Conservation (phyloP, 495 filamentous ascomycete genomes). For the Hyphodiscus hymeniophilus region DNA sequence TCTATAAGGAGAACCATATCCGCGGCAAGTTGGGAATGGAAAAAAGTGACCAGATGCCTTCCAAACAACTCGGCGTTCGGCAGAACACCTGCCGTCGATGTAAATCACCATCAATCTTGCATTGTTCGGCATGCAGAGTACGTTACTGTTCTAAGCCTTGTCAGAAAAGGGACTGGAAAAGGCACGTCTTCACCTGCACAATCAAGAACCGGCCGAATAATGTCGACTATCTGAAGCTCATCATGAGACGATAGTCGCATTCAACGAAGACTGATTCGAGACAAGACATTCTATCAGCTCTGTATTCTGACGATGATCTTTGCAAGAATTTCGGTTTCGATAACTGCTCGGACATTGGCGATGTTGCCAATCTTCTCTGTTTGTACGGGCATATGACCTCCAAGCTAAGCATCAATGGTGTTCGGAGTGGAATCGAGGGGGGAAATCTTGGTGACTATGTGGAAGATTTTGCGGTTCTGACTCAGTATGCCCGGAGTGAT, state of each 20-base stretch:
- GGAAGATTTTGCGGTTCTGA: no score
- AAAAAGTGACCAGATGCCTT: constrained; percentile 7
- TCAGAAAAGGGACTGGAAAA: constrained; percentile 7
- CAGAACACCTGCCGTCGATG: constrained; percentile 3
- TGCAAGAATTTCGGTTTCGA: constrained; percentile 8
- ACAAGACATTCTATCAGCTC: constrained; percentile 2
- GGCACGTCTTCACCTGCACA: constrained; percentile 7
- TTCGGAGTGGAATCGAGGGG: no score
- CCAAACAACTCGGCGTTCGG: background rate
- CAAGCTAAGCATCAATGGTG: no score
- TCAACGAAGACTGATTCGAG: constrained; percentile 1
- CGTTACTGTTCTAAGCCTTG: constrained; percentile 6
- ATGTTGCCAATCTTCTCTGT: constrained; percentile 11
- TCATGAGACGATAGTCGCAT: constrained; percentile 4
- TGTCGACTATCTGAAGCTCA: constrained; percentile 9
- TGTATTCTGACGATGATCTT: constrained; percentile 9
- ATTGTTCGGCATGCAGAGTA: constrained; percentile 1
- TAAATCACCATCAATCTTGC: constrained; percentile 4
- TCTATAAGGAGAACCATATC: constrained; percentile 13
- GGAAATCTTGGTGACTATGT: no score
- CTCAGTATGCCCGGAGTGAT: no score
- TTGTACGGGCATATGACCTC: no score
- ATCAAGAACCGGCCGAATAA: constrained; percentile 3
- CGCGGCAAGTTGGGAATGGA: constrained; percentile 9
- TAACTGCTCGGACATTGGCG: constrained; percentile 3